Evolutionary conservation across 2,329 filamentous ascomycete genomes (phyloP), one percentile per base, ranked within the genome.

Genomic region (Fusarium camptoceras): DNA sequence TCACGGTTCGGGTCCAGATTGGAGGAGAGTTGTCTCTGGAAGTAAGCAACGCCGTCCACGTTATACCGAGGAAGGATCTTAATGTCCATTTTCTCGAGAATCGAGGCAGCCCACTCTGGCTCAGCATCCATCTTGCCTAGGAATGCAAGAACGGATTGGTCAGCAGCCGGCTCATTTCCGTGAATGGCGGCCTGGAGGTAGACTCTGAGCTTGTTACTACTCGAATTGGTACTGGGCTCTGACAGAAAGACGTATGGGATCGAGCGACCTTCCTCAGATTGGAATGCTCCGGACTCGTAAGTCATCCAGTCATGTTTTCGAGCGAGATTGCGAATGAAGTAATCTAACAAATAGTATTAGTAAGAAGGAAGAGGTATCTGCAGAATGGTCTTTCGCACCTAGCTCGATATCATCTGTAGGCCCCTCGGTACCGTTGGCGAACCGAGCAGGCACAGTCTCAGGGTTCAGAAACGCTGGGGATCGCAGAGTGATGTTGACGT

Each of bases 1-100:
- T 68, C 64, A 4, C 65, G 20, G 5, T 68, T 68, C 0, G 65
- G 65, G 8, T 68, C 64, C 1, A 68, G 30, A 1, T 68, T 68
- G 0, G 50, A 64, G 1, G 64, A 47, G 3, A 68, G 24, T 1
- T 68, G 50, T 8, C 65, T 34, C 31, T 68, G 65, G 18, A 68
- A 68, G 8, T 68, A 68, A 3, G 51, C 47, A 24, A 68, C 65
- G 0, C 65, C 65, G 8, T 68, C 65, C 0, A 64, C 51, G 0
- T 68, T 68, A 7, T 68, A 68, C 0, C 65, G 20, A 2, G 65
- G 65, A 2, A 68, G 65, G 6, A 68, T 46, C 22, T 53, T 64
- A 5, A 68, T 68, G 4, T 68, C 64, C 57, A 68, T 58, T 16
- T 68, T 68, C 7, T 59, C 65, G 8, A 68, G 44, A 2, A 68